Percentiles rank a stretch among this genome's conserved stretches.
Conservation (phyloP, 2,329 filamentous ascomycete species). For the Acrocalymma vagum region DNA sequence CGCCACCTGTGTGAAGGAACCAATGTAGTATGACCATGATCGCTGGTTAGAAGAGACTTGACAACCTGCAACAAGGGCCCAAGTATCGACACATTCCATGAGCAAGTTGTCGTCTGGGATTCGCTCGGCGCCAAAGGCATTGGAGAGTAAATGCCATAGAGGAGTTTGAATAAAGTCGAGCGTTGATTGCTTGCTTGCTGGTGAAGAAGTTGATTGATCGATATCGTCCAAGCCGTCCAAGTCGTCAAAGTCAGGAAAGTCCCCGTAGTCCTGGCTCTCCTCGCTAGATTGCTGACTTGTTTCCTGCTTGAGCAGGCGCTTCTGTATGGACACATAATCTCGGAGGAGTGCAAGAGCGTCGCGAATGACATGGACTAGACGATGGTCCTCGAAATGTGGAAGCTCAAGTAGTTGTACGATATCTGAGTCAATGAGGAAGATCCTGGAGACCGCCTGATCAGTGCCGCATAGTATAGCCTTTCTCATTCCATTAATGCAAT, state of each 20-base stretch:
- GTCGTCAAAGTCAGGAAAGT: constrained; percentile 64
- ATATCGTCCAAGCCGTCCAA: constrained; percentile 50
- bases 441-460: constrained; percentile 50
- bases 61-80: constrained; percentile 59
- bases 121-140: constrained; percentile 67
- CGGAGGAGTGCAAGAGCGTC: constrained; percentile 60
- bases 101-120: constrained; percentile 62
- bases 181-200: constrained; percentile 14
- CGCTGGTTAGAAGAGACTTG: constrained; percentile 55
- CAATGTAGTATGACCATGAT: constrained; percentile 66
- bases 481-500: constrained; percentile 61
- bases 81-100: constrained; percentile 61
- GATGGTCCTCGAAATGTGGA: constrained; percentile 58
- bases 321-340: constrained; percentile 43
- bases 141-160: constrained; percentile 65
- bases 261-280: constrained; percentile 72
- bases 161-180: constrained; percentile 57
- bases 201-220: constrained; percentile 23
- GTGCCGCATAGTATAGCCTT: constrained; percentile 55
- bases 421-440: constrained; percentile 54
- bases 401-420: constrained; percentile 59
- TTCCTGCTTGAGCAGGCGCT: constrained; percentile 22
- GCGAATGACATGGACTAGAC: constrained; percentile 55
- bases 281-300: constrained; percentile 54
- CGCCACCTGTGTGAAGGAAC: constrained; percentile 60